Percentiles rank a stretch among this genome's conserved stretches.
Evolutionary conservation across 1,284 basidiomycete genomes (phyloP).

Genomic region (Sporisorium graminicola): DNA sequence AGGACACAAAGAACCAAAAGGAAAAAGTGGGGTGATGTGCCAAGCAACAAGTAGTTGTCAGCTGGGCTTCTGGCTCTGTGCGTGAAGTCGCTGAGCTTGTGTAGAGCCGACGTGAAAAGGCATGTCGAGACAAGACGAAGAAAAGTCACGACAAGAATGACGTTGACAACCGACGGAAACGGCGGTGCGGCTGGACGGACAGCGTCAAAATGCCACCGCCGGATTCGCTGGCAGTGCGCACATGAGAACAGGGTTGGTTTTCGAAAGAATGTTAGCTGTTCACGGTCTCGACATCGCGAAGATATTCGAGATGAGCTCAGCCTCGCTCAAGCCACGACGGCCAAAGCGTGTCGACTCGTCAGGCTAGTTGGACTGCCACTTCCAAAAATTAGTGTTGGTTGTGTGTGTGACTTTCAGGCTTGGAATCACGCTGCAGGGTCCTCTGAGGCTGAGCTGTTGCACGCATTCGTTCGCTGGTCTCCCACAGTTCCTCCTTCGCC

Average conservation of each 20-base stretch:
- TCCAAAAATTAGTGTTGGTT: too few relatives aligned
- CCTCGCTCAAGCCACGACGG: slow-evolving; percentile 1
- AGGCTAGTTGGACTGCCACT: neutral
- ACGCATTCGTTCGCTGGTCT: neutral
- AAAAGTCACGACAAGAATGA: neutral
- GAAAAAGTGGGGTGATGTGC: neutral
- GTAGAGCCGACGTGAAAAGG: too few relatives aligned
- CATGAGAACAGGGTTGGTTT: neutral
- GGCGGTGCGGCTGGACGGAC: neutral
- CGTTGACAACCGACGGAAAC: slow-evolving; percentile 3
- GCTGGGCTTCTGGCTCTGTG: neutral
- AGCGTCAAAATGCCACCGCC: neutral
- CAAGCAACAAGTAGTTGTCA: neutral
- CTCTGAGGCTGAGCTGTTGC: neutral
- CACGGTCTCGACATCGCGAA: neutral
- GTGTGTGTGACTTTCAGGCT: slow-evolving; percentile 3
- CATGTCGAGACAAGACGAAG: neutral
- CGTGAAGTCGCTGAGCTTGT: neutral
- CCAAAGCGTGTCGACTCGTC: neutral
- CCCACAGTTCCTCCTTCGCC: neutral
- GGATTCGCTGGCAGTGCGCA: neutral
- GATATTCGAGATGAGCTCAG: slow-evolving; percentile 12
- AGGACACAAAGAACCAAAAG: too few relatives aligned
- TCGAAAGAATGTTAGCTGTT: neutral
- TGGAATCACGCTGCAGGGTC: slow-evolving; percentile 1